Conservation (phyloP, 129 eudicot species). For the Escallonia herrerae region DNA sequence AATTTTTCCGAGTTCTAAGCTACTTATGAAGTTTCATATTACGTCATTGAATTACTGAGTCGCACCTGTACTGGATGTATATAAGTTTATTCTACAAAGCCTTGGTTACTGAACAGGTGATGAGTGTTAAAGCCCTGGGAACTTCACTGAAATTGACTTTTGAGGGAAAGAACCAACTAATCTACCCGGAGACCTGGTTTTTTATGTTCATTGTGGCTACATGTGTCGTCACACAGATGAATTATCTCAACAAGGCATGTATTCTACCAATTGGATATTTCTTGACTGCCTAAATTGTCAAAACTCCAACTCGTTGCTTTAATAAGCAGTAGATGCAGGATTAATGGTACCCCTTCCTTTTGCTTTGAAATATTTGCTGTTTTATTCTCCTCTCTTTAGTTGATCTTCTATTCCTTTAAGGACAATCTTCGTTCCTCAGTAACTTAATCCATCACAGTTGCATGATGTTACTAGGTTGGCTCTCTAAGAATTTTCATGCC, state of each 20-base stretch:
- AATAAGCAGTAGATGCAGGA: background rate
- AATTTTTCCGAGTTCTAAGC: background rate
- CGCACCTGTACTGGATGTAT: background rate
- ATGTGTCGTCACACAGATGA: conserved; percentile 57
- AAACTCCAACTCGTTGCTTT: background rate
- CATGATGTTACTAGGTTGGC: no score
- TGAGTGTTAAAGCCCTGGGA: conserved; percentile 75
- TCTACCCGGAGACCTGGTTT: conserved; percentile 56
- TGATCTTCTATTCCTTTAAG: background rate
- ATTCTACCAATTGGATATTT: background rate
- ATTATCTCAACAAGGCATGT: conserved; percentile 65
- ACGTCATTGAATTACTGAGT: no score
- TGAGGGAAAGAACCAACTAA: conserved; percentile 54
- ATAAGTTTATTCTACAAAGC: background rate
- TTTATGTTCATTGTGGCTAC: conserved; percentile 41
- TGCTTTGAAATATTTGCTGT: background rate
- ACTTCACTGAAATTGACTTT: conserved; percentile 62
- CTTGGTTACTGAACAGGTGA: conserved; percentile 40
- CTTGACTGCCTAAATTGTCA: background rate
- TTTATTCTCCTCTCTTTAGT: background rate
- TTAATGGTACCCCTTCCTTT: background rate
- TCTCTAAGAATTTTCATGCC: no score
- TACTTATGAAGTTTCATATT: background rate
- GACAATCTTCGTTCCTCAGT: no score
- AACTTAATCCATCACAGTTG: no score